Conservation (phyloP, 2,329 filamentous ascomycete species). For the Metarhizium album region DNA sequence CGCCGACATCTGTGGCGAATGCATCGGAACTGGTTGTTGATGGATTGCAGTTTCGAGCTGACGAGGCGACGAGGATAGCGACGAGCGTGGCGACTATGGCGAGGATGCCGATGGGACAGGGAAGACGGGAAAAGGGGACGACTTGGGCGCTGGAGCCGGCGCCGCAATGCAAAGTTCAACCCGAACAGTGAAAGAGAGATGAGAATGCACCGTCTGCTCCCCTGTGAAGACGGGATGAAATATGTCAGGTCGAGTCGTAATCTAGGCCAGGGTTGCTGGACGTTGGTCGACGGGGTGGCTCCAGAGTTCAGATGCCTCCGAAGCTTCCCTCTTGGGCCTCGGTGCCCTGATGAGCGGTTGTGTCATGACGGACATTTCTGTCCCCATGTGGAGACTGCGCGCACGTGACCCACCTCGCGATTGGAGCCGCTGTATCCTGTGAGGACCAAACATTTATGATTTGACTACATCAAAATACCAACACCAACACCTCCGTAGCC, state of each 20-base stretch:
- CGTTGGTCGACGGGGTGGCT: conserved; percentile 11
- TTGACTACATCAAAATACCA: neutral
- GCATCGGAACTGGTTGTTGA: conserved; percentile 21
- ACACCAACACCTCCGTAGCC: neutral
- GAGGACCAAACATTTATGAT: neutral
- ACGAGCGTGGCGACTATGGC: too few species aligned
- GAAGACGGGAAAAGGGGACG: neutral
- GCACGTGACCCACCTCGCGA: conserved; percentile 20
- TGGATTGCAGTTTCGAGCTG: neutral
- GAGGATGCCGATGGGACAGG: neutral
- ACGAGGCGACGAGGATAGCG: neutral
- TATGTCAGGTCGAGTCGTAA: conserved; percentile 18
- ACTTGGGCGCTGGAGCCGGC: neutral
- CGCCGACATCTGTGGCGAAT: conserved; percentile 26
- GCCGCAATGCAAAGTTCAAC: neutral
- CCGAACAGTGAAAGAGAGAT: neutral
- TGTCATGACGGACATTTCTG: conserved; percentile 17
- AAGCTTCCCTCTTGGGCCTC: conserved; percentile 17
- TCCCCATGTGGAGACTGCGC: conserved; percentile 10
- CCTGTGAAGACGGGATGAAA: neutral
- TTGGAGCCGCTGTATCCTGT: too few species aligned
- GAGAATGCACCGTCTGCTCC: neutral
- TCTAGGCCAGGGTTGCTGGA: conserved; percentile 5
- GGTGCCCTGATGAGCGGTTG: conserved; percentile 21
- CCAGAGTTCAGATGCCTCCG: conserved; percentile 10